phyloP scores from a whole-genome alignment of 164 flowering plant genomes.

The Umbellularia californica region DNA sequence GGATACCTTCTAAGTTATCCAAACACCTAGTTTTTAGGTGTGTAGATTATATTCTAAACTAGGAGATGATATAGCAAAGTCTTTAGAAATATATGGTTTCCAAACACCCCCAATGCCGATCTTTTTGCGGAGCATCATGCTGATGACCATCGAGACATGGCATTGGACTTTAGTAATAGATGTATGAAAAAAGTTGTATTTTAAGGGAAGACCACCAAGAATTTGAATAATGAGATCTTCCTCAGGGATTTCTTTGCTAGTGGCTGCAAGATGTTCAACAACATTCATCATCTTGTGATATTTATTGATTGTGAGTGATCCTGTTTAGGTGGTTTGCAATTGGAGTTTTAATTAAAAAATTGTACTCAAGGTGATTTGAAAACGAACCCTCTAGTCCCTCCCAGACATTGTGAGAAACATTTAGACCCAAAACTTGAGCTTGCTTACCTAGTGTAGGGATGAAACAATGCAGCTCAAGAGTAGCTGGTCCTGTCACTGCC shows the following conservation, averaged over 20 bases:
- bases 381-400: background rate
- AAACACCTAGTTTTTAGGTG: too few species aligned
- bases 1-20: too few species aligned
- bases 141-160: background rate
- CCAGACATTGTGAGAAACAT: background rate
- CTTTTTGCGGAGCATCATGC: background rate
- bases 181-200: background rate
- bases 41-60: too few species aligned
- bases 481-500: background rate
- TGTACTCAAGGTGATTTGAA: background rate
- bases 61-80: too few species aligned
- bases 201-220: background rate
- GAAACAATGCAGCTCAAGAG: background rate
- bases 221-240: background rate
- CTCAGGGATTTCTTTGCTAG: background rate
- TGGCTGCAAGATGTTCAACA: background rate
- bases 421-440: background rate
- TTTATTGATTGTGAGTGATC: background rate
- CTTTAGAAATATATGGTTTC: too few species aligned
- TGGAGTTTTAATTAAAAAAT: background rate
- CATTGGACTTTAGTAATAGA: background rate
- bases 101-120: background rate
- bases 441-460: background rate
- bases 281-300: background rate
- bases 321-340: background rate